phyloP scores from a whole-genome alignment of 2,329 filamentous ascomycete species.

The Aureobasidium namibiae region DNA sequence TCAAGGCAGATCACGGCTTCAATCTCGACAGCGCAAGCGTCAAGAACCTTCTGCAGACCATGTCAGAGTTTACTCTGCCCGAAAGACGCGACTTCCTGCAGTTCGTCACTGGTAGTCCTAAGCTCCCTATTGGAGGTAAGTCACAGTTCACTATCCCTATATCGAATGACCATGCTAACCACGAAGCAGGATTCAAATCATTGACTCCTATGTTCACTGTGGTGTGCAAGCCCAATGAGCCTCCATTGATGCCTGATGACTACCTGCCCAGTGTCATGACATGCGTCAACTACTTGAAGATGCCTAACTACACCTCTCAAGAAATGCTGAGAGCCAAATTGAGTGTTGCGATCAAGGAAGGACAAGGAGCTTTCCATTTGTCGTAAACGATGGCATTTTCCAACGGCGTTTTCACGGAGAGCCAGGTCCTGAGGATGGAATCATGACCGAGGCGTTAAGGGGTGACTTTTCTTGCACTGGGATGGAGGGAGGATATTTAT shows the following conservation, averaged over 20 bases:
- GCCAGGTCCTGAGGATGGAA: not conserved
- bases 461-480: not conserved
- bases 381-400: slow-evolving; percentile 18
- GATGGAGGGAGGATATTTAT: not conserved
- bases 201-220: slow-evolving; percentile 98
- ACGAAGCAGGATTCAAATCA: slow-evolving; percentile 73
- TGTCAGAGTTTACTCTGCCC: slow-evolving; percentile 72
- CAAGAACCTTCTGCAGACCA: slow-evolving; percentile 82
- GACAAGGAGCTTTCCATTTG: slow-evolving; percentile 94
- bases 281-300: slow-evolving; percentile 96
- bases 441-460: not conserved
- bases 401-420: not conserved
- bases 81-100: slow-evolving; percentile 91
- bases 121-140: slow-evolving; percentile 94
- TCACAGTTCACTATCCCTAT: slow-evolving; percentile 17
- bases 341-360: slow-evolving; percentile 81
- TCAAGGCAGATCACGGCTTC: slow-evolving; percentile 97
- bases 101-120: slow-evolving; percentile 95
- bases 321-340: slow-evolving; percentile 71
- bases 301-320: slow-evolving; percentile 83
- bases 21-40: slow-evolving; percentile 98
- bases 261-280: slow-evolving; percentile 99
- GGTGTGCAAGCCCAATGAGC: slow-evolving; percentile 96
- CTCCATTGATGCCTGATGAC: slow-evolving; percentile 87
- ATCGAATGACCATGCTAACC: not conserved